Evolutionary conservation across 2,329 filamentous ascomycete genomes (phyloP).

Genomic region (Penicillium janthinellum): DNA sequence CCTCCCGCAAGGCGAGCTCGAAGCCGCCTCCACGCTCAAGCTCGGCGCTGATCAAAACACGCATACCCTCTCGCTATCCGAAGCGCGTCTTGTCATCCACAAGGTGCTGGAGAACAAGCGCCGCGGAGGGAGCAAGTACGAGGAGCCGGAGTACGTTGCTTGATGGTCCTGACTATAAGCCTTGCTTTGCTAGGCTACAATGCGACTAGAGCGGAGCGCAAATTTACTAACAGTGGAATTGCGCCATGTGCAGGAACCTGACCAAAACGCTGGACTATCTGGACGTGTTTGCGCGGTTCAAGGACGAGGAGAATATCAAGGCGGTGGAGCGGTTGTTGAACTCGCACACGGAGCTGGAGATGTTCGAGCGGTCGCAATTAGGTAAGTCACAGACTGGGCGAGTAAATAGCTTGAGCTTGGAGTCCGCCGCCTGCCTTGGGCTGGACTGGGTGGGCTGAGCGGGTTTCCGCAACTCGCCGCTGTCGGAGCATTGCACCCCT

Average conservation of each 20-base stretch:
- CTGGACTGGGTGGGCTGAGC: not conserved
- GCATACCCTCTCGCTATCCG: conserved; percentile 87
- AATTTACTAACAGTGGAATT: conserved; percentile 1
- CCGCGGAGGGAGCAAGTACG: conserved; percentile 77
- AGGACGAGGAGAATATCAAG: conserved; percentile 90
- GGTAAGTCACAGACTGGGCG: conserved; percentile 56
- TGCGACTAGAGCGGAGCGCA: not conserved
- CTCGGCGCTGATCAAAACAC: conserved; percentile 94
- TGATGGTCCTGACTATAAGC: not conserved
- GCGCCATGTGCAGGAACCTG: conserved; percentile 57
- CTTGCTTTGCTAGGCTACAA: not conserved
- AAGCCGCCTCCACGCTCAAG: conserved; percentile 76
- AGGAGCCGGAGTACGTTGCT: conserved; percentile 73
- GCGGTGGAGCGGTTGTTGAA: conserved; percentile 87
- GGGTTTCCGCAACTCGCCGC: not conserved
- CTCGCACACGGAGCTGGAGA: conserved; percentile 73
- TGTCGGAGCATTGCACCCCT: not conserved
- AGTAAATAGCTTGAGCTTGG: not conserved
- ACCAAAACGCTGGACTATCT: conserved; percentile 90
- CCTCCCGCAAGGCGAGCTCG: conserved; percentile 67
- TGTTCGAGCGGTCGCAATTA: conserved; percentile 91
- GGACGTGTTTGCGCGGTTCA: conserved; percentile 92
- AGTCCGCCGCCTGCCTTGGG: not conserved
- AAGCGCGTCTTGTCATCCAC: conserved; percentile 88
- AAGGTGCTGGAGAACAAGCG: conserved; percentile 80